These are phyloP conservation scores for Calonectria henricotiae DNA, from an alignment of 2,329 filamentous ascomycete genomes.

Conservation along the genomic window DNA sequence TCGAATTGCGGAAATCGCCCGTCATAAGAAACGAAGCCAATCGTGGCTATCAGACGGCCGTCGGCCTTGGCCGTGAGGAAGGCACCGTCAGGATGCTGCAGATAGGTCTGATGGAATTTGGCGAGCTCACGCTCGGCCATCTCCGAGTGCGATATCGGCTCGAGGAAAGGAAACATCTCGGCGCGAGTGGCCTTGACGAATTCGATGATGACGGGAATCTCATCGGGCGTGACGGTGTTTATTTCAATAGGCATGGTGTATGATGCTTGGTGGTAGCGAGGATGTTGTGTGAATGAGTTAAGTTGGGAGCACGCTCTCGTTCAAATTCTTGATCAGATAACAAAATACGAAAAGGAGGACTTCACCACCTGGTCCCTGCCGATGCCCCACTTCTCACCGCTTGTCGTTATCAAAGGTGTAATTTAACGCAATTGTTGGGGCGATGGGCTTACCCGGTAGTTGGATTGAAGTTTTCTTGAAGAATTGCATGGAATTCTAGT, in stretches of 20 bases:
- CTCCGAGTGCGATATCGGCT: constrained; percentile 39
- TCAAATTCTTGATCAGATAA: constrained; percentile 7
- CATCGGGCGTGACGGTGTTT: constrained; percentile 36
- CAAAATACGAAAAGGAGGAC: neutral
- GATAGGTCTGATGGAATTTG: constrained; percentile 47
- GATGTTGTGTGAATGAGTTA: neutral
- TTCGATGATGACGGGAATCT: constrained; percentile 47
- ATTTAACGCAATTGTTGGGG: neutral
- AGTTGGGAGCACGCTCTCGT: neutral
- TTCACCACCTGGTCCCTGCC: constrained; percentile 7
- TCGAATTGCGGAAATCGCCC: constrained; percentile 48
- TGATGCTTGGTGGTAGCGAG: neutral
- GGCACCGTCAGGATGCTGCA: constrained; percentile 44
- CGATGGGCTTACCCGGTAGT: neutral
- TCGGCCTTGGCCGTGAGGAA: constrained; percentile 46
- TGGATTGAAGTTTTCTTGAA: neutral
- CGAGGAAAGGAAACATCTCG: constrained; percentile 53
- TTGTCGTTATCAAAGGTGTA: neutral
- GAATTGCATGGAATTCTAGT: too few species aligned
- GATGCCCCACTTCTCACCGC: constrained; percentile 14
- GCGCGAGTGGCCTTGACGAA: constrained; percentile 49
- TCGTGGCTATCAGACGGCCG: constrained; percentile 47
- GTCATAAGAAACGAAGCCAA: constrained; percentile 51
- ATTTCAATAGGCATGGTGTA: constrained; percentile 41
- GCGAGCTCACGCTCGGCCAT: constrained; percentile 43